Percentiles rank a stretch among this genome's conserved stretches.
Evolutionary conservation across 352 stramenopile species (phyloP).

Genomic region (Elongisporangium prolatum): DNA sequence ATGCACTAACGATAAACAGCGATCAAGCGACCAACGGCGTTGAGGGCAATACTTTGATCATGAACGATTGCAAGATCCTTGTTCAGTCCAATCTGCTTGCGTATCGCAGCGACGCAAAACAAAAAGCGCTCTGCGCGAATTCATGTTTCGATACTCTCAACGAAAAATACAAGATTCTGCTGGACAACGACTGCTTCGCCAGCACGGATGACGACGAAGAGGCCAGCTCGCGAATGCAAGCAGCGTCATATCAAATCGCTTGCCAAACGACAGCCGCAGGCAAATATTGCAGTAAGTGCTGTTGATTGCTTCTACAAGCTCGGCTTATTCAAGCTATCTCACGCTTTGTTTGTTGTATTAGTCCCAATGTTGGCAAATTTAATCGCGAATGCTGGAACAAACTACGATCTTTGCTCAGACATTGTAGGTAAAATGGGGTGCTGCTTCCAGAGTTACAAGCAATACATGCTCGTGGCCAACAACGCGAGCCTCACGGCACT

Average conservation of each 20-base stretch:
- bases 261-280: constrained; percentile 46
- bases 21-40: constrained; percentile 59
- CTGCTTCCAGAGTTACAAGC: constrained; percentile 80
- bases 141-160: constrained; percentile 49
- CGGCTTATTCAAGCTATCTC: no score
- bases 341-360: constrained; percentile 8
- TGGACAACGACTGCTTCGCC: constrained; percentile 64
- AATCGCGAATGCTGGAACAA: constrained; percentile 38
- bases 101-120: constrained; percentile 43
- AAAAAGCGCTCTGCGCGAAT: constrained; percentile 59
- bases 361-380: constrained; percentile 54
- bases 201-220: constrained; percentile 48
- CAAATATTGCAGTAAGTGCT: constrained; percentile 71
- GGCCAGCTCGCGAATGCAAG: constrained; percentile 48
- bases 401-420: constrained; percentile 60
- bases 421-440: constrained; percentile 72
- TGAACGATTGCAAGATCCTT: constrained; percentile 60
- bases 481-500: constrained; percentile 37
- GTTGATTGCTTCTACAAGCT: no score
- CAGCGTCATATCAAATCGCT: constrained; percentile 62
- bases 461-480: constrained; percentile 68
- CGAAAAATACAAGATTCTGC: constrained; percentile 56
- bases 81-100: constrained; percentile 52
- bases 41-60: constrained; percentile 38
- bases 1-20: constrained; percentile 43